A percentile compares a stretch with the other conserved stretches of the same genome.
phyloP scores from a whole-genome alignment of 2,329 filamentous ascomycete genomes.

The Metarhizium robertsii region DNA sequence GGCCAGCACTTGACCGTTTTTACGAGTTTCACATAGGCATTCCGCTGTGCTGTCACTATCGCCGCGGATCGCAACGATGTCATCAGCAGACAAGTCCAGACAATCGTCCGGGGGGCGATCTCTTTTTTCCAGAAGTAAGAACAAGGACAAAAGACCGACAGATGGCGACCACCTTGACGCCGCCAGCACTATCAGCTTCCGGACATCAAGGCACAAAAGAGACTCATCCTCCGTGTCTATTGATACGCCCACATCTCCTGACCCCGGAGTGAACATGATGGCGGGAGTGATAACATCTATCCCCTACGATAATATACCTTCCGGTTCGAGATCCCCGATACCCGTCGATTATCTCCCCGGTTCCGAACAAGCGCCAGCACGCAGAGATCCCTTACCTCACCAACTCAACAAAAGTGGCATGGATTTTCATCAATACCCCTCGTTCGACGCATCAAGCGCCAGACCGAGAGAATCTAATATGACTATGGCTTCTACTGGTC shows the following conservation, averaged over 20 bases:
- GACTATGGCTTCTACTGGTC: constrained; percentile 56
- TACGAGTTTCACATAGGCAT: constrained; percentile 21
- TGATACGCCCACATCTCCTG: constrained; percentile 56
- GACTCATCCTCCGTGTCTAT: constrained; percentile 64
- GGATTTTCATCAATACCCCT: constrained; percentile 87
- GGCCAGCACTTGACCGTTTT: constrained; percentile 24
- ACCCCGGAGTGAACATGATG: constrained; percentile 60
- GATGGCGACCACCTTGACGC: constrained; percentile 53
- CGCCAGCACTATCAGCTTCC: constrained; percentile 52
- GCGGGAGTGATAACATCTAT: constrained; percentile 82
- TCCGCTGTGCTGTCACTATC: constrained; percentile 4
- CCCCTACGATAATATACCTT: constrained; percentile 64
- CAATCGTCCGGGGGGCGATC: constrained; percentile 68
- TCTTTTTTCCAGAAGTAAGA: constrained; percentile 85
- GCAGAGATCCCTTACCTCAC: constrained; percentile 69
- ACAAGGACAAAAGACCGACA: constrained; percentile 57
- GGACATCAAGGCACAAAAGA: constrained; percentile 65
- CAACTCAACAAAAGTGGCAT: constrained; percentile 68
- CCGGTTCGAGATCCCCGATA: constrained; percentile 61
- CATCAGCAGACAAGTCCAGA: constrained; percentile 67
- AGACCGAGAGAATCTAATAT: constrained; percentile 37
- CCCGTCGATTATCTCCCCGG: constrained; percentile 65
- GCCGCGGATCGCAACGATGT: constrained; percentile 31
- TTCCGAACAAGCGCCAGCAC: constrained; percentile 50
- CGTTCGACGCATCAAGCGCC: constrained; percentile 47